These are phyloP conservation scores for Niebla homalea DNA, from an alignment of 495 filamentous ascomycete genomes.

Conservation along the genomic window DNA sequence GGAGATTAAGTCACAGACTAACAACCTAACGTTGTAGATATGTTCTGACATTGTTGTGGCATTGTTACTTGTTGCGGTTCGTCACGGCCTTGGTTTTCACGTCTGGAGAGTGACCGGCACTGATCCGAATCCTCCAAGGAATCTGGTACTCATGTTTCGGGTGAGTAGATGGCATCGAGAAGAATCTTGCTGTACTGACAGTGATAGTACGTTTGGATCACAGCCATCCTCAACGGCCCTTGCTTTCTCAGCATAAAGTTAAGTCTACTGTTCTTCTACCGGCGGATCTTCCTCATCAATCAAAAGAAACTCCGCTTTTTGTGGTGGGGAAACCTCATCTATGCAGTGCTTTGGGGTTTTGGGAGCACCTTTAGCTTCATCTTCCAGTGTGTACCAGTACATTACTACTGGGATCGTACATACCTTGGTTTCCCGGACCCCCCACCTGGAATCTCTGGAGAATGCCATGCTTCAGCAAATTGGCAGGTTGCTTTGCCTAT, in stretches of 20 bases:
- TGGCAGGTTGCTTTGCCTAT: constrained; percentile 16
- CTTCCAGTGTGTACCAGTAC: constrained; percentile 21
- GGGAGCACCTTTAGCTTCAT: constrained; percentile 20
- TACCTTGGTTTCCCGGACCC: constrained; percentile 12
- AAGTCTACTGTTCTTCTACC: constrained; percentile 23
- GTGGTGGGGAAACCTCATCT: constrained; percentile 24
- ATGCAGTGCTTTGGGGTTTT: constrained; percentile 22
- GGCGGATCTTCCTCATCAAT: constrained; percentile 17
- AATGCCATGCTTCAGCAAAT: constrained; percentile 20
- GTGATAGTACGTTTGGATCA: background rate
- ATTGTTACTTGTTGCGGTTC: constrained; percentile 16
- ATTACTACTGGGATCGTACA: constrained; percentile 21
- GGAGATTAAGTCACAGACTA: too few relatives aligned
- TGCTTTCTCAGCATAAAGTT: constrained; percentile 21
- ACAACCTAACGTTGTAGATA: too few relatives aligned
- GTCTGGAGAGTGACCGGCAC: constrained; percentile 13
- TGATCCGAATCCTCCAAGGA: constrained; percentile 7
- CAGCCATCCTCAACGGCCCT: constrained; percentile 14
- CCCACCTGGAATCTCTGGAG: constrained; percentile 11
- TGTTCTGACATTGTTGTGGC: too few relatives aligned
- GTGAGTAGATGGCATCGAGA: background rate
- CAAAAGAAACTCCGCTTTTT: constrained; percentile 18
- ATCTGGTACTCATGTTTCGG: background rate
- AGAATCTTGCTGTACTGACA: background rate
- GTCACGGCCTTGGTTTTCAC: constrained; percentile 23